Percentiles rank a stretch among this genome's conserved stretches.
Conservation (phyloP, 148 eudicot genomes). For the Dianthus caryophyllus region DNA sequence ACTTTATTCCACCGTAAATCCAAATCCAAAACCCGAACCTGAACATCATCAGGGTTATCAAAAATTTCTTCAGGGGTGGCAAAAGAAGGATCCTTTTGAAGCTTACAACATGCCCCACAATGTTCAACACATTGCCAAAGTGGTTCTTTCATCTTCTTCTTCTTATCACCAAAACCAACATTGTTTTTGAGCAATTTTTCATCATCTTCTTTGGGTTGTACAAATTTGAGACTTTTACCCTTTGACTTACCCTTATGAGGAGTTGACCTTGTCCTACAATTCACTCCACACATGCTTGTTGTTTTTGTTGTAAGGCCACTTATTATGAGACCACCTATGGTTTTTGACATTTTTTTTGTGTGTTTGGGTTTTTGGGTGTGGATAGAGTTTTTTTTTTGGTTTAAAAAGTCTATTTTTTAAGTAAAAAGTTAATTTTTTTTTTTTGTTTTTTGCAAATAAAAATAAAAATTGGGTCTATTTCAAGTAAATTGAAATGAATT, state of each 20-base stretch:
- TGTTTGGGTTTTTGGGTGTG: neutral
- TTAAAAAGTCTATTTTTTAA: too few species aligned
- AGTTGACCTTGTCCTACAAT: slow-evolving; percentile 16
- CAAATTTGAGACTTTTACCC: slow-evolving; percentile 23
- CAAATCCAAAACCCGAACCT: slow-evolving; percentile 36
- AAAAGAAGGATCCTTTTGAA: slow-evolving; percentile 73
- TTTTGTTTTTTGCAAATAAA: too few species aligned
- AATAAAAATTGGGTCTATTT: too few species aligned
- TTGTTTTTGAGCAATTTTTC: neutral
- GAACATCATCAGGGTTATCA: slow-evolving; percentile 58
- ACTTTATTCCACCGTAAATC: too few species aligned
- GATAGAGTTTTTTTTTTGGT: too few species aligned
- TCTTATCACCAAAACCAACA: slow-evolving; percentile 47
- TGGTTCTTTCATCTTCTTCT: slow-evolving; percentile 44
- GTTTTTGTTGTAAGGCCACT: slow-evolving; percentile 1
- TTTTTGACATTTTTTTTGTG: slow-evolving; percentile 15
- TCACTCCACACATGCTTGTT: slow-evolving; percentile 7
- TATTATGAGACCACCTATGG: too few species aligned
- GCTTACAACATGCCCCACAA: slow-evolving; percentile 96
- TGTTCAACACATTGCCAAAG: slow-evolving; percentile 69
- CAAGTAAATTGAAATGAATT: too few species aligned
- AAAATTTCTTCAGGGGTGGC: slow-evolving; percentile 82
- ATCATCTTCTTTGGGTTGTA: neutral
- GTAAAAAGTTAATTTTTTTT: too few species aligned
- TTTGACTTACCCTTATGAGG: slow-evolving; percentile 10